Conservation (phyloP, 1,284 basidiomycete species). For the Meira miltonrushii region DNA sequence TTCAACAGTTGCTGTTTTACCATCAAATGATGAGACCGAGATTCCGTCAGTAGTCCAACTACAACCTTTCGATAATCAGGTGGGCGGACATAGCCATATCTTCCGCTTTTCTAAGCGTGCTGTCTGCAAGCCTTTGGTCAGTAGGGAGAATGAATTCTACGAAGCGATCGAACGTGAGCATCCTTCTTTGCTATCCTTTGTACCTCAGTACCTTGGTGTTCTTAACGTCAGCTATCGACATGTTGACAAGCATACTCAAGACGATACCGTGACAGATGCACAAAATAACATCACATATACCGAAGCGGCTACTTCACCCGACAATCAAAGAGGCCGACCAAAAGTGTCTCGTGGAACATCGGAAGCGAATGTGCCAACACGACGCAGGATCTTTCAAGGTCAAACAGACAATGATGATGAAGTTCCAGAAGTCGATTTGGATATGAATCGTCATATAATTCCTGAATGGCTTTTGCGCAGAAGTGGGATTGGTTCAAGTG, state of each 20-base stretch:
- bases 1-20: background rate
- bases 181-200: conserved; percentile 82
- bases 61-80: conserved; percentile 92
- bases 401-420: conserved; percentile 47
- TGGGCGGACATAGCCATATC: conserved; percentile 92
- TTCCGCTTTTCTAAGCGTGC: conserved; percentile 97
- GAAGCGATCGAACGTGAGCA: conserved; percentile 90
- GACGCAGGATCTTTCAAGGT: conserved; percentile 46
- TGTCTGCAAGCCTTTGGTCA: conserved; percentile 97
- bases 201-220: conserved; percentile 93
- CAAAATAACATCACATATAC: background rate
- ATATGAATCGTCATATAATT: conserved; percentile 89
- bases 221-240: conserved; percentile 85
- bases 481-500: conserved; percentile 19
- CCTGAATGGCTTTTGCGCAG: conserved; percentile 73
- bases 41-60: conserved; percentile 65
- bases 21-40: background rate
- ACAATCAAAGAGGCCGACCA: conserved; percentile 62
- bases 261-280: background rate
- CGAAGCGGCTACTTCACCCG: background rate
- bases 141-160: conserved; percentile 95
- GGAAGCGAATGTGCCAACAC: conserved; percentile 54
- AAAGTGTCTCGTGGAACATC: conserved; percentile 4
- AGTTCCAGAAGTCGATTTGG: conserved; percentile 70
- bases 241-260: conserved; percentile 16